Conservation (phyloP, 2,329 filamentous ascomycete genomes). For the Fusarium sp. region DNA sequence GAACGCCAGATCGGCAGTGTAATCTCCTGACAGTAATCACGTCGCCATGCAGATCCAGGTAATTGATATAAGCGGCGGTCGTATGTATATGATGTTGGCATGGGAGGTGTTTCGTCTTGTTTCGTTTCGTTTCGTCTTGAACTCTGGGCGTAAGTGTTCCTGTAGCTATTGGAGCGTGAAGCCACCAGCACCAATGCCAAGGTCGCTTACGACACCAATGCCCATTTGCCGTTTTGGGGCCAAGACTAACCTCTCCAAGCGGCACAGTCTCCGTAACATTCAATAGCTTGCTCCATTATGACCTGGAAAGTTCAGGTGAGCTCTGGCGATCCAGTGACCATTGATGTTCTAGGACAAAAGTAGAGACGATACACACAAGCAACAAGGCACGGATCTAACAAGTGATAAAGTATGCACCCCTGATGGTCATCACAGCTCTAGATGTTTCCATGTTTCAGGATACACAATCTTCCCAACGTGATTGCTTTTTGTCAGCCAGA, state of each 20-base stretch:
- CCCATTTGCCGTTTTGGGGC: conserved; percentile 7
- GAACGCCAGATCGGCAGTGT: background rate
- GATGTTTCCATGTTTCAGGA: conserved; percentile 24
- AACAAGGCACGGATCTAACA: background rate
- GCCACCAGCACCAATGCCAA: conserved; percentile 32
- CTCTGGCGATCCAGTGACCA: background rate
- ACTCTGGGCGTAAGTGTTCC: conserved; percentile 2
- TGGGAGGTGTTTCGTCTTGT: conserved; percentile 28
- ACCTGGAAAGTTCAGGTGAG: conserved; percentile 6
- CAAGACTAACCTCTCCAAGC: conserved; percentile 16
- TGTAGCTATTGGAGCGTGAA: conserved; percentile 27
- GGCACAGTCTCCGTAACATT: conserved; percentile 6
- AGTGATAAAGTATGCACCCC: background rate
- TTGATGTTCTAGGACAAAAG: background rate
- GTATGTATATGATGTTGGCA: background rate
- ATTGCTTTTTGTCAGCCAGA: conserved; percentile 22
- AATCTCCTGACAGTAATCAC: background rate
- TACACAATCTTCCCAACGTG: conserved; percentile 9
- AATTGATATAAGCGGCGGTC: background rate
- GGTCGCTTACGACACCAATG: conserved; percentile 42
- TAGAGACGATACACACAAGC: background rate
- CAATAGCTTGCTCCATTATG: conserved; percentile 7
- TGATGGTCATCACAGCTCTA: conserved; percentile 7
- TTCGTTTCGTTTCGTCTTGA: conserved; percentile 39
- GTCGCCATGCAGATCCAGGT: background rate